Base-by-base conservation (phyloP, 305 asterid genomes). In the Striga hermonthica region DNA sequence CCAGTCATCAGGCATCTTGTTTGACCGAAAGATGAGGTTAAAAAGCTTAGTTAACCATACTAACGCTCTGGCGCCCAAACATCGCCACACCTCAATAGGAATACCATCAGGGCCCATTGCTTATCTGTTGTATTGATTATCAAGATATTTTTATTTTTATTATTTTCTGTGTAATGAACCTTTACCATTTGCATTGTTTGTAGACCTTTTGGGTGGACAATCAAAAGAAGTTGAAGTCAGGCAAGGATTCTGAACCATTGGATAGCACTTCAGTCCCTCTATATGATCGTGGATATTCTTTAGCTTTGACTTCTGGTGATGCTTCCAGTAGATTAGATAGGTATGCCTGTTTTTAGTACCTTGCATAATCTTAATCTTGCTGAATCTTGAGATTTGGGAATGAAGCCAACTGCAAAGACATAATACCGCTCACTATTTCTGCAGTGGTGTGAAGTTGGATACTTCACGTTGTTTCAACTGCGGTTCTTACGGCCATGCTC, bases 391-490 rank as follows among this genome's bases (percentile, higher is more conserved):
- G 39, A 9, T 56, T 62, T 45, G 48, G 47, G n/a, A 12, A 63
- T 57, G n/a, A 22, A n/a, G 8, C 7, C 62, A 39, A 50, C 34
- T 13, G 61, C n/a, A 50, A 37, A 38, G 14, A 16, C 43, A 57
- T n/a, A 56, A 58, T 12, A 34, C 35, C 65, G 55, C 40, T 74
- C 67, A 66, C 14, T 53, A 64, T 74, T 73, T 45, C 45, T 70
- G 86, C 91, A 87, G 96, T 60, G 79, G 75, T 61, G 48, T 69
- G 53, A 72, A 70, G 37, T 72, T 78, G 69, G 91, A 83, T 64
- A 72, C 78, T 45, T 84, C 91, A 56, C 96, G 98, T 60, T 93
- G 98, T 79, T 93, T 93, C 79, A 93, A 93, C 76, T 93, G 98
- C 80, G 84, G 90, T 66, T 90, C 97, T 3, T 93, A 90, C 79